Conservation (phyloP, 1,139 yeast genomes). For the Yamadazyma aaseri region DNA sequence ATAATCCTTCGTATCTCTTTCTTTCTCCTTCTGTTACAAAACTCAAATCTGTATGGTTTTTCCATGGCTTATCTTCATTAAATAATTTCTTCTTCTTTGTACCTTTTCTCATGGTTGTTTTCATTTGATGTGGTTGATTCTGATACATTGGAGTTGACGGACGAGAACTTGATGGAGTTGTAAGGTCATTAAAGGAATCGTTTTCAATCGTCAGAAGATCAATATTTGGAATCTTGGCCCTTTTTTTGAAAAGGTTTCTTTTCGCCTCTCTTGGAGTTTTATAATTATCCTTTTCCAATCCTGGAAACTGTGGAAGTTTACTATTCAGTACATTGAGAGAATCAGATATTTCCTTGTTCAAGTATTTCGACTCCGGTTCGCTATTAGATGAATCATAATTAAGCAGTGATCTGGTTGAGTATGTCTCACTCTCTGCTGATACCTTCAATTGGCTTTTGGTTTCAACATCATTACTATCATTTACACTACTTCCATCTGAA, state of each 20-base stretch:
- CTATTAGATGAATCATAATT: conserved; percentile 14
- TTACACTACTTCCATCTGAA: neutral
- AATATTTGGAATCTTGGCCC: conserved; percentile 15
- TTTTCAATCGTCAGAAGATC: conserved; percentile 18
- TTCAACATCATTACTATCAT: conserved; percentile 2
- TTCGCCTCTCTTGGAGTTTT: conserved; percentile 7
- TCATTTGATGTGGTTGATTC: conserved; percentile 42
- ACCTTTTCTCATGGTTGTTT: conserved; percentile 68
- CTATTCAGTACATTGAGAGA: conserved; percentile 9
- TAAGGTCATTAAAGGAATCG: conserved; percentile 14
- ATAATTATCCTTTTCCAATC: conserved; percentile 16
- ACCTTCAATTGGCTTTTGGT: conserved; percentile 1
- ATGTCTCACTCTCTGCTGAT: conserved; percentile 4
- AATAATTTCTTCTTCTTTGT: conserved; percentile 51
- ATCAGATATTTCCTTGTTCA: conserved; percentile 8
- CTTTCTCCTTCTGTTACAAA: conserved; percentile 69
- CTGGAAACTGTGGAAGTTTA: conserved; percentile 30
- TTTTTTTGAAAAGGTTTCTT: conserved; percentile 5
- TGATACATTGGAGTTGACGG: conserved; percentile 19
- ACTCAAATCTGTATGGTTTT: conserved; percentile 67
- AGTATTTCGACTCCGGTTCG: conserved; percentile 14
- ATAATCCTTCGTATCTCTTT: conserved; percentile 87
- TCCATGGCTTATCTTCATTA: conserved; percentile 95
- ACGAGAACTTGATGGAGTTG: conserved; percentile 14
- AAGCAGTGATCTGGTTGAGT: conserved; percentile 17